Conservation (phyloP, 129 eudicot species). For the Lactuca saligna region DNA sequence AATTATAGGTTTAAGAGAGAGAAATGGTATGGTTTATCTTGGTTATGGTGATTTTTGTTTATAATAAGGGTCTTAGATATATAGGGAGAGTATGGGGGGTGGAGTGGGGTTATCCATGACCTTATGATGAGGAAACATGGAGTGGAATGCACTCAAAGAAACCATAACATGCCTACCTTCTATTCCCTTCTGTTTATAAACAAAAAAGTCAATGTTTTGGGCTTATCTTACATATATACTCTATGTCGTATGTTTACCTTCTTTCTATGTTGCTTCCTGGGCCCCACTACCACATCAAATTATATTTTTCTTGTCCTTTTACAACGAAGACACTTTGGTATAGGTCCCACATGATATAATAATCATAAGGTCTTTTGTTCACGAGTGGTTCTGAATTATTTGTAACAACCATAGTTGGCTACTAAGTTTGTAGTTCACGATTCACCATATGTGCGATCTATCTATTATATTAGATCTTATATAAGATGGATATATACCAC, state of each 20-base stretch:
- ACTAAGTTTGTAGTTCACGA: constrained; percentile 42
- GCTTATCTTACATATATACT: constrained; percentile 15
- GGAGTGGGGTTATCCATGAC: constrained; percentile 32
- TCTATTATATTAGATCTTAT: background rate
- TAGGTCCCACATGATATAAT: constrained; percentile 25
- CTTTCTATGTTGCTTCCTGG: constrained; percentile 25
- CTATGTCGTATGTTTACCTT: constrained; percentile 16
- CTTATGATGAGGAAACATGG: constrained; percentile 37
- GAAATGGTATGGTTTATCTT: background rate
- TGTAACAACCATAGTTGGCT: constrained; percentile 29
- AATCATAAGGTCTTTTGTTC: constrained; percentile 40
- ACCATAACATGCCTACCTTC: constrained; percentile 43
- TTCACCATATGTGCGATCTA: constrained; percentile 19
- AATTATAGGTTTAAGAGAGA: background rate
- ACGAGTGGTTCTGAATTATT: constrained; percentile 61
- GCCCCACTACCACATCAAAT: constrained; percentile 16
- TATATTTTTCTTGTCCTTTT: background rate
- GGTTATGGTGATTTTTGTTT: background rate
- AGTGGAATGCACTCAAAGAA: constrained; percentile 92
- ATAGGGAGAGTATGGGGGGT: constrained; percentile 35
- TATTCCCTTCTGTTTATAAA: constrained; percentile 22
- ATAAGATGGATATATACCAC: background rate
- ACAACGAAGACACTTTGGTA: background rate
- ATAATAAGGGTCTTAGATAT: background rate
- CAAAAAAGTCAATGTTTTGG: constrained; percentile 58